Evolutionary conservation across 768 basidiomycete species (phyloP), one percentile per base, ranked within the genome.

Genomic region (Leccinum olivaceopallidum): DNA sequence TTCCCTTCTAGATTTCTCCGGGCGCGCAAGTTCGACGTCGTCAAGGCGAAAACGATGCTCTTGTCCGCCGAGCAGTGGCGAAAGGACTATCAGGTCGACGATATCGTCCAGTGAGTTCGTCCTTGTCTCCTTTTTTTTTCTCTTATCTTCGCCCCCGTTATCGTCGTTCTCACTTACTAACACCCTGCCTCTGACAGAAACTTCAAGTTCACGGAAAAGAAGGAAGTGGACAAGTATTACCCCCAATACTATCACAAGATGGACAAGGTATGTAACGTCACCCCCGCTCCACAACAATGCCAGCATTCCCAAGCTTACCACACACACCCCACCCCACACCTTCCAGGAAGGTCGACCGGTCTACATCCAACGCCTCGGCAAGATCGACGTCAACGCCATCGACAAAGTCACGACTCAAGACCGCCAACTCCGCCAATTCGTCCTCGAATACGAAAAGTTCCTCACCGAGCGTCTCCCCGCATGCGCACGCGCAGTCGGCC

Each of bases 171-270:
- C 3, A 14, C 10, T 26, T 2, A 22, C 22, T 2, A 28, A 28
- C 7, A 1, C 16, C 5, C 12, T 12, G 32, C 32, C 3, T 5
- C 61, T n/a, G 4, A 44, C 44, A 93, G 93, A 65, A 87, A 83
- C 71, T 98, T 97, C 71, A 85, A 89, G 56, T 98, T 95, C 75
- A 83, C 83, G 58, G 95, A 97, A 76, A 88, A 88, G 70, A 76
- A 75, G 39, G 81, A 86, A 67, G 95, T 98, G 8, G 85, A 94
- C 81, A 90, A 92, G 77, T 94, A 90, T 68, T 98, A 97, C 70
- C 95, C 95, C 2, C 94, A 96, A 69, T 97, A 85, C 76, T 97
- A 98, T 75, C 96, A 98, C 80, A 95, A 93, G 79, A 90, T 81
- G 65, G 96, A 98, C 81, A 94, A 89, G 81, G 94, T 34, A 34